Base-by-base conservation (phyloP, 768 basidiomycete genomes). In the Amanita fuliginea region DNA sequence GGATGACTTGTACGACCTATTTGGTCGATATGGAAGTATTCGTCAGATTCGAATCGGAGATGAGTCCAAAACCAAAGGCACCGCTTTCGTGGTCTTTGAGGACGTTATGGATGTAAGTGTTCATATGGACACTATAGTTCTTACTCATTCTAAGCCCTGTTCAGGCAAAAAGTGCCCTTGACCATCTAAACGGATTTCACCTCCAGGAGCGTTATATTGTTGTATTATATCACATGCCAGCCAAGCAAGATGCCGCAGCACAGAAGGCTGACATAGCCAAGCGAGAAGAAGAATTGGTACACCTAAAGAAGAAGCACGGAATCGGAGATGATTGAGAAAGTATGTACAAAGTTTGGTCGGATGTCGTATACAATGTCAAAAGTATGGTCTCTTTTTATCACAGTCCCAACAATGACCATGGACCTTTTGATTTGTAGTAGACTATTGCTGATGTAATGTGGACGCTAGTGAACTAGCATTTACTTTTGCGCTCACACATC, bases 121-220 rank as follows among this genome's bases (percentile, higher is more conserved):
- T 19, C 30, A 32, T 34, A 7, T 42, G 26, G 28, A 8, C 30
- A 9, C 39, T 45, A 42, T 3, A 37, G 24, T 11, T 4, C 28
- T 28, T 28, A 28, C 36, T n/a, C n/a, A n/a, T n/a, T n/a, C n/a
- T n/a, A n/a, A 61, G 56, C 53, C 46, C 32, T 53, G 30, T 21
- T 49, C 42, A 47, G 89, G 95, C 95, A 18, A 95, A 96, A 67
- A 93, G 94, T 60, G 95, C 95, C 0, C 78, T 96, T 50, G 94
- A 94, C 61, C 93, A 96, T 65, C 66, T 98, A 60, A 98, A 98
- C 58, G 95, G 95, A 40, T 99, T 99, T 71, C 95, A 99, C 69
- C 65, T 99, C 51, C 92, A 93, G 69, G 95, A 96, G 66, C 86
- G 95, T 21, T 99, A 98, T 67, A 95, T 99, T 47, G 95, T 99